phyloP scores from a whole-genome alignment of 73 alveolate species.

The Paramecium caudatum region DNA sequence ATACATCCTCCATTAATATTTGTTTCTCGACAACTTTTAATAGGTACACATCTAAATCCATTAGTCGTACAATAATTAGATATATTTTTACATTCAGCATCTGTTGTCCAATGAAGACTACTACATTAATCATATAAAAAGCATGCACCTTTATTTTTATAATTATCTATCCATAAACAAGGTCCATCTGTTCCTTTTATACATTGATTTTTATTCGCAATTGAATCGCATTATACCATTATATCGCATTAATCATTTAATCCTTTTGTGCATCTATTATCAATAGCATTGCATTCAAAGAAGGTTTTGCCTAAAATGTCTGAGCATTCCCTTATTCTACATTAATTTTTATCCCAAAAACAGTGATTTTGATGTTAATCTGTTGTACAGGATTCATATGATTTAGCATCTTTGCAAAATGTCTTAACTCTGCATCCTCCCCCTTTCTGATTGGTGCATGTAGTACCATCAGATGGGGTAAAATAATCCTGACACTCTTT shows the following conservation, averaged over 20 bases:
- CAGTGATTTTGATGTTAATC: background rate
- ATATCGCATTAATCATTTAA: background rate
- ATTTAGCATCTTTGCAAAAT: background rate
- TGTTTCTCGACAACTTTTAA: background rate
- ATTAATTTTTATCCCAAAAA: constrained; percentile 6
- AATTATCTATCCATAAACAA: constrained; percentile 61
- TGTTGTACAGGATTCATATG: background rate
- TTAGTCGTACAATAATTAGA: constrained; percentile 51
- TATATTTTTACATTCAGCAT: constrained; percentile 21
- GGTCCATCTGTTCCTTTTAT: constrained; percentile 47
- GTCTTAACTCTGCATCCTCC: constrained; percentile 42
- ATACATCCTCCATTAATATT: constrained; percentile 52
- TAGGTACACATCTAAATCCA: constrained; percentile 15
- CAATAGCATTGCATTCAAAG: background rate
- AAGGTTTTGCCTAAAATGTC: background rate
- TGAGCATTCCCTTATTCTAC: background rate
- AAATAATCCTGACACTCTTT: constrained; percentile 8
- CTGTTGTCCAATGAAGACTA: constrained; percentile 19
- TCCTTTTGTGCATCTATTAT: background rate
- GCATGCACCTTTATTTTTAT: constrained; percentile 1
- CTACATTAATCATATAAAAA: background rate
- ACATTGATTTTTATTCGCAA: background rate
- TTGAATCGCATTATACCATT: background rate
- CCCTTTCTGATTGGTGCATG: background rate
- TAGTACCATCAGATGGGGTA: background rate